A percentile compares a stretch with the other conserved stretches of the same genome.
Conservation (phyloP, 2,329 filamentous ascomycete genomes). For the Colletotrichum horii region DNA sequence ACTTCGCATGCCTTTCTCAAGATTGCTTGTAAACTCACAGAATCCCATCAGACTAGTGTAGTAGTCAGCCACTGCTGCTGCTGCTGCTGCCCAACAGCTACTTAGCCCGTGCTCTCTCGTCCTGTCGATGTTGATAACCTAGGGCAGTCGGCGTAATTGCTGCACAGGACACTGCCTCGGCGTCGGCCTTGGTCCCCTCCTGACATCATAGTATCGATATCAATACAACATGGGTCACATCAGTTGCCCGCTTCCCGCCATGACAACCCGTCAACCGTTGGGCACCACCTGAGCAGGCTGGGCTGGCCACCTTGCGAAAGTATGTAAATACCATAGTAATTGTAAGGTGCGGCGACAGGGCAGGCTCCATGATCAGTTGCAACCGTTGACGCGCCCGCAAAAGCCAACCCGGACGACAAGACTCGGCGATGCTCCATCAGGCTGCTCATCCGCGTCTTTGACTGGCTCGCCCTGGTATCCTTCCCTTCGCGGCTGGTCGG, state of each 20-base stretch:
- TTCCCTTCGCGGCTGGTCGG: neutral
- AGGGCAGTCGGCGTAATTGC: neutral
- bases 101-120: neutral
- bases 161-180: neutral
- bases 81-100: neutral
- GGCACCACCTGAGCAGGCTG: neutral
- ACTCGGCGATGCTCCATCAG: neutral
- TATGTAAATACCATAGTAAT: too few species aligned
- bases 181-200: neutral
- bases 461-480: neutral
- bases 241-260: neutral
- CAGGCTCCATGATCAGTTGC: neutral
- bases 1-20: neutral
- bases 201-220: neutral
- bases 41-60: neutral
- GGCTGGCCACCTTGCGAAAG: neutral
- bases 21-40: neutral
- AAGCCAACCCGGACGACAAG: neutral
- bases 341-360: neutral
- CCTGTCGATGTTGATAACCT: neutral
- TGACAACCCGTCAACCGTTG: neutral
- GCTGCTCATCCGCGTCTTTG: neutral
- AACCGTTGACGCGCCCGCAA: conserved; percentile 1
- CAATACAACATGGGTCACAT: neutral
- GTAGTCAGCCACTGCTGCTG: neutral